phyloP scores from a whole-genome alignment of 257 asterid species.

The Solanum chilense region DNA sequence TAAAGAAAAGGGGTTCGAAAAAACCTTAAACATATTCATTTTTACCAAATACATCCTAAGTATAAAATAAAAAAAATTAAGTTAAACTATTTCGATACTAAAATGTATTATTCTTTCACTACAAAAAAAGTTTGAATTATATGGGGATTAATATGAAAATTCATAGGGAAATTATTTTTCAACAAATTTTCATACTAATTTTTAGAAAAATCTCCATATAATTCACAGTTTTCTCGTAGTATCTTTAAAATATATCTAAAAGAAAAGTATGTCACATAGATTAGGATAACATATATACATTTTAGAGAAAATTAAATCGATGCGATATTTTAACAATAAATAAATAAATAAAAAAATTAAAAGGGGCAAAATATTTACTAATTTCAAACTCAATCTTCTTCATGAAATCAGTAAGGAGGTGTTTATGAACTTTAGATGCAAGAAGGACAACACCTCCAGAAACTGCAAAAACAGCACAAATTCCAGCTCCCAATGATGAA shows the following conservation, averaged over 20 bases:
- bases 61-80: neutral
- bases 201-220: no score
- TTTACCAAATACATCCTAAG: neutral
- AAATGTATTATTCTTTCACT: neutral
- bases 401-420: neutral
- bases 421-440: neutral
- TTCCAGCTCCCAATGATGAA: neutral
- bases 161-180: no score
- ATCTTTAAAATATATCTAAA: neutral
- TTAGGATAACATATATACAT: neutral
- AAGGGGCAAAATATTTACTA: neutral
- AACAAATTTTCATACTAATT: no score
- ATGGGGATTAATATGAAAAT: no score
- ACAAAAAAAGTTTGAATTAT: no score
- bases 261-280: neutral
- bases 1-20: neutral
- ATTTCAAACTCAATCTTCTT: neutral
- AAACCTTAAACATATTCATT: neutral
- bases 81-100: neutral
- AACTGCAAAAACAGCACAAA: neutral
- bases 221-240: no score
- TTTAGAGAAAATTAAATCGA: neutral
- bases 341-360: neutral
- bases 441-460: neutral
- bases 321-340: neutral